A percentile compares a stretch with the other conserved stretches of the same genome.
These are phyloP conservation scores for Pseudogymnoascus sp. DNA, from an alignment of 2,329 filamentous ascomycete species.

Conservation along the genomic window DNA sequence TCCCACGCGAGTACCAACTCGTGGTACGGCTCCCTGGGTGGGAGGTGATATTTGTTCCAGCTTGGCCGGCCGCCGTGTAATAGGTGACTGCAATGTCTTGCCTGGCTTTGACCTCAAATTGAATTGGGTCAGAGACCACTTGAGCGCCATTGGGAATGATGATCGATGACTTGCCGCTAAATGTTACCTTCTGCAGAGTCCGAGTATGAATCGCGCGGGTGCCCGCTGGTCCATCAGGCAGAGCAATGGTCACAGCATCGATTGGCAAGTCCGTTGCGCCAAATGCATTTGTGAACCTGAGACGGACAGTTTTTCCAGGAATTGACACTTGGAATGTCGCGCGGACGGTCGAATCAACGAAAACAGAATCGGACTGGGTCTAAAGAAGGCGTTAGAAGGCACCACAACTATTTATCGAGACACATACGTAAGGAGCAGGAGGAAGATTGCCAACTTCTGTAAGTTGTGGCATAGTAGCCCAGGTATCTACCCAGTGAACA, in stretches of 20 bases:
- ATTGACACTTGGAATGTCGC: constrained; percentile 53
- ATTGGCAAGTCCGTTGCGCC: constrained; percentile 49
- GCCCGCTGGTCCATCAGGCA: constrained; percentile 45
- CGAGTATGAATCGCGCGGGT: constrained; percentile 38
- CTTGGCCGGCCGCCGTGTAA: constrained; percentile 50
- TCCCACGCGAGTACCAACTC: constrained; percentile 45
- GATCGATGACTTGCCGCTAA: constrained; percentile 41
- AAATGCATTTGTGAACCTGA: constrained; percentile 55
- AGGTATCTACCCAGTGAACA: constrained; percentile 54
- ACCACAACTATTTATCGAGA: neutral
- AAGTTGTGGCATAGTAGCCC: constrained; percentile 59
- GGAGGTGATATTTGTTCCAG: constrained; percentile 45
- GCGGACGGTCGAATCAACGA: constrained; percentile 51
- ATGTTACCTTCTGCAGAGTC: constrained; percentile 44
- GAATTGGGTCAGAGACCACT: constrained; percentile 50
- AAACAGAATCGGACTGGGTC: constrained; percentile 45
- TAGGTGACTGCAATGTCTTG: constrained; percentile 46
- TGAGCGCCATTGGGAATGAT: constrained; percentile 47
- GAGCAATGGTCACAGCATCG: constrained; percentile 46
- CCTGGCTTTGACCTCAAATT: constrained; percentile 40
- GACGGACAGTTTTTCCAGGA: constrained; percentile 43
- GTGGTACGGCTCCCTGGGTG: constrained; percentile 55
- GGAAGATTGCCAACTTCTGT: constrained; percentile 56
- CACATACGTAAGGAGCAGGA: constrained; percentile 48
- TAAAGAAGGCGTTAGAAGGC: constrained; percentile 22